phyloP scores from a whole-genome alignment of 441 rosid genomes.

The Euphorbia corollata region DNA sequence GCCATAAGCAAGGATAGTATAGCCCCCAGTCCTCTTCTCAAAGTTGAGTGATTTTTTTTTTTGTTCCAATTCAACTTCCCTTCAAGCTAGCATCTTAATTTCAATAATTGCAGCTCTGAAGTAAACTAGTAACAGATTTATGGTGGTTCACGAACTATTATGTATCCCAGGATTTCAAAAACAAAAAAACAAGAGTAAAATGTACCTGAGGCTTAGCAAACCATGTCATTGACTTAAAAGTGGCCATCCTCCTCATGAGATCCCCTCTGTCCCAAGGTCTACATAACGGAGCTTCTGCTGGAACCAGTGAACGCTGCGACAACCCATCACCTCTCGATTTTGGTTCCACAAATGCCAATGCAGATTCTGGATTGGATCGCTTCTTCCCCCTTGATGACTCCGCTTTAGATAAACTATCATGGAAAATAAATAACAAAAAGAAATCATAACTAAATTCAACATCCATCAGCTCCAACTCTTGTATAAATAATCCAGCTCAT shows the following conservation, averaged over 20 bases:
- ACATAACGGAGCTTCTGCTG: slow-evolving; percentile 45
- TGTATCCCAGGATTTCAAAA: not conserved
- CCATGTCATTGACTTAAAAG: slow-evolving; percentile 97
- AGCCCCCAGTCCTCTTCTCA: not conserved
- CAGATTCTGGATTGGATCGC: slow-evolving; percentile 44
- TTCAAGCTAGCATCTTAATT: not conserved
- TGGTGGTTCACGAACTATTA: not conserved
- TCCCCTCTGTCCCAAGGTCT: slow-evolving; percentile 94
- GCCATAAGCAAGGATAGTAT: not conserved
- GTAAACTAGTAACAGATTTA: not conserved
- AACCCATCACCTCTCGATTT: slow-evolving; percentile 27
- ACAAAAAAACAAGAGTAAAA: not conserved
- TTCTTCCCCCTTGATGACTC: slow-evolving; percentile 45
- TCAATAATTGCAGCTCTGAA: not conserved
- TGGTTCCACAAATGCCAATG: slow-evolving; percentile 49
- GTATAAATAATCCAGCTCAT: not conserved
- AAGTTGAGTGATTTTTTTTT: not conserved
- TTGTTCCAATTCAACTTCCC: not conserved
- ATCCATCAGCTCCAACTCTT: not conserved
- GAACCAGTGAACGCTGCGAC: slow-evolving; percentile 21
- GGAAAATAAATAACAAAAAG: not conserved
- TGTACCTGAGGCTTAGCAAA: slow-evolving; percentile 84
- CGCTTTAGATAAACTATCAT: slow-evolving; percentile 32
- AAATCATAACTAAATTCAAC: not conserved
- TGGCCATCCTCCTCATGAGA: slow-evolving; percentile 71